These are phyloP conservation scores for Mycena chlorophos DNA, from an alignment of 768 basidiomycete species.

Conservation along the genomic window DNA sequence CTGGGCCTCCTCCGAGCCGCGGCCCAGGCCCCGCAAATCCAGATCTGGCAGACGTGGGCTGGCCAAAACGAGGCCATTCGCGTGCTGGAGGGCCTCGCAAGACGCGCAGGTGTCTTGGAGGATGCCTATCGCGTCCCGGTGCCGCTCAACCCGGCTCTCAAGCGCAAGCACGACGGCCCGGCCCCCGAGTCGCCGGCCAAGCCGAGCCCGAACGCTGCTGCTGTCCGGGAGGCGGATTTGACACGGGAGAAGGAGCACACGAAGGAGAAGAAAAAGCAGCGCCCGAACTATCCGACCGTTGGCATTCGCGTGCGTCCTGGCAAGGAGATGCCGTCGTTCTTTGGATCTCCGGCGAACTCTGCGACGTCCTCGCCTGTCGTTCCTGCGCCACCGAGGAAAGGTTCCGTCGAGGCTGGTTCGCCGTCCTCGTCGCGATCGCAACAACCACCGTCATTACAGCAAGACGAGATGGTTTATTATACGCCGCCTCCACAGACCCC, in stretches of 20 bases:
- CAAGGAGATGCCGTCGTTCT: not conserved
- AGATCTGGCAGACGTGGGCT: conserved; percentile 3
- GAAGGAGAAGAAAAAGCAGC: conserved; percentile 43
- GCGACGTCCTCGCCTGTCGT: not conserved
- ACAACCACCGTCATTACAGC: conserved; percentile 18
- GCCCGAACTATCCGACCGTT: conserved; percentile 39
- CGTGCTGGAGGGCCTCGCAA: conserved; percentile 5
- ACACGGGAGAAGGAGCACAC: conserved; percentile 28
- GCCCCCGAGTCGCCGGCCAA: not conserved
- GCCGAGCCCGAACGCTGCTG: conserved; percentile 4
- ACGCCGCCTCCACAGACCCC: conserved; percentile 3
- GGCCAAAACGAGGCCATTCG: not conserved
- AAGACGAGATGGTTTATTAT: conserved; percentile 15
- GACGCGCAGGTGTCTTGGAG: conserved; percentile 18
- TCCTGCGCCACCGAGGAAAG: not conserved
- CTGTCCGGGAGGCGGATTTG: conserved; percentile 11
- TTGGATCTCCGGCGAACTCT: not conserved
- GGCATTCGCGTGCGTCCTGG: conserved; percentile 47
- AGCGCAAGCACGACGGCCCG: conserved; percentile 30
- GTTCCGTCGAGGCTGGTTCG: too few relatives aligned
- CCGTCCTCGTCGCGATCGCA: too few relatives aligned
- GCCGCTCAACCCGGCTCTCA: conserved; percentile 21
- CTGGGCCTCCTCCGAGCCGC: conserved; percentile 13
- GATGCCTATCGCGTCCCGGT: not conserved
- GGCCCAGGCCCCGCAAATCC: too few relatives aligned